phyloP scores from a whole-genome alignment of 2,329 filamentous ascomycete genomes.

The Penicillium verrucosum region DNA sequence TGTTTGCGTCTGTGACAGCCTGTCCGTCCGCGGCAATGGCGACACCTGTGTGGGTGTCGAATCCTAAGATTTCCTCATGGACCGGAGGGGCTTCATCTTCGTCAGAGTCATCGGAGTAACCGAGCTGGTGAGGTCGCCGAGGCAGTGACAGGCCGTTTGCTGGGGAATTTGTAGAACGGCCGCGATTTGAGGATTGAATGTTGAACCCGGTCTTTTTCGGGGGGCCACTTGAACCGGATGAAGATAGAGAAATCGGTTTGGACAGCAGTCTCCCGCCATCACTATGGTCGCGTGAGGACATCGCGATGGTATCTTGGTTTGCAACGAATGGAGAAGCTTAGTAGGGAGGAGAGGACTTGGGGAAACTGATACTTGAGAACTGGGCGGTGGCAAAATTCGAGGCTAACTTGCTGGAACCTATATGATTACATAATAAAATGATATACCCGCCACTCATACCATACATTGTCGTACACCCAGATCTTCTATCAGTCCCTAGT shows the following conservation, averaged over 20 bases:
- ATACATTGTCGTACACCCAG: too few species aligned
- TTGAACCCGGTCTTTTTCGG: conserved; percentile 35
- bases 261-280: neutral
- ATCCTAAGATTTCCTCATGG: conserved; percentile 52
- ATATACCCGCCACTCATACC: too few species aligned
- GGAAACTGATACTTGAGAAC: conserved; percentile 12
- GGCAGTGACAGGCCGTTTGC: conserved; percentile 24
- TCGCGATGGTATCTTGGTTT: conserved; percentile 8
- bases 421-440: too few species aligned
- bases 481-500: too few species aligned
- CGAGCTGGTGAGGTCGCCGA: conserved; percentile 30
- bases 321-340: neutral
- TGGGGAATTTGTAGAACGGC: conserved; percentile 15
- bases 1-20: conserved; percentile 41
- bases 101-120: conserved; percentile 53
- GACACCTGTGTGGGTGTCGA: conserved; percentile 47
- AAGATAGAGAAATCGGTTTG: conserved; percentile 43
- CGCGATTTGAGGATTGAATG: conserved; percentile 27
- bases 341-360: neutral
- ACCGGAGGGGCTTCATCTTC: conserved; percentile 37
- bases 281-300: conserved; percentile 16
- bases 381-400: conserved; percentile 24
- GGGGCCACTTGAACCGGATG: conserved; percentile 34
- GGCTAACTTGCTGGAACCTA: neutral
- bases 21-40: conserved; percentile 40